These are phyloP conservation scores for Zasmidium angulare DNA, from an alignment of 2,329 filamentous ascomycete species.

Conservation along the genomic window DNA sequence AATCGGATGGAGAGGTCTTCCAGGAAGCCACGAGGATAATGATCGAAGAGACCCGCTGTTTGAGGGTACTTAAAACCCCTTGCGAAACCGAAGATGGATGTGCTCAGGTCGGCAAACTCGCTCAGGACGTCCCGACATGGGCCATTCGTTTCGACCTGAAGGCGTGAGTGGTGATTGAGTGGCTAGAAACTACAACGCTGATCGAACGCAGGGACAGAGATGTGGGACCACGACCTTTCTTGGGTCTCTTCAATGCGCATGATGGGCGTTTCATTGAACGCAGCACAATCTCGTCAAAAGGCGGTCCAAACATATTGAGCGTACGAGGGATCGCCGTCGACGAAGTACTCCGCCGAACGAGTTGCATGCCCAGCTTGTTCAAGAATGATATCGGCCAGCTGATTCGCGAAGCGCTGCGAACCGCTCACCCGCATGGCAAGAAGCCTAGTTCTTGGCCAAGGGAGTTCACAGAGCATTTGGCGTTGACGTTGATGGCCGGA, in stretches of 20 bases:
- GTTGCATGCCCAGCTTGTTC: background rate
- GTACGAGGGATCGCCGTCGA: background rate
- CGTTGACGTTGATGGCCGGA: background rate
- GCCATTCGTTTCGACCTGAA: background rate
- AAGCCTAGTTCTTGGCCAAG: background rate
- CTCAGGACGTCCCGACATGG: too few species aligned
- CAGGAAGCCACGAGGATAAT: slow-evolving; percentile 1
- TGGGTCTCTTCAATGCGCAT: background rate
- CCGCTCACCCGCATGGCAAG: background rate
- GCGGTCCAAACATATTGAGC: background rate
- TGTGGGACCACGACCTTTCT: background rate
- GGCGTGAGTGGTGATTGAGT: background rate
- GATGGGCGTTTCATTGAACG: background rate
- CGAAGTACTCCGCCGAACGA: background rate
- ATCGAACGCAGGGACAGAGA: background rate
- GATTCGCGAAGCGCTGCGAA: background rate
- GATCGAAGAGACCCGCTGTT: slow-evolving; percentile 1
- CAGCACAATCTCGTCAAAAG: background rate
- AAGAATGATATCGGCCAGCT: background rate
- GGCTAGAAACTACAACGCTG: background rate
- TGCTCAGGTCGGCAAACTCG: too few species aligned
- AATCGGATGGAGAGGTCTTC: background rate
- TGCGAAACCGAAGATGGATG: background rate
- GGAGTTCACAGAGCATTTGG: background rate
- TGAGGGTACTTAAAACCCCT: background rate